These are phyloP conservation scores for Lichtheimia hyalospora DNA, from an alignment of 371 early-diverging fungal species.

Conservation along the genomic window DNA sequence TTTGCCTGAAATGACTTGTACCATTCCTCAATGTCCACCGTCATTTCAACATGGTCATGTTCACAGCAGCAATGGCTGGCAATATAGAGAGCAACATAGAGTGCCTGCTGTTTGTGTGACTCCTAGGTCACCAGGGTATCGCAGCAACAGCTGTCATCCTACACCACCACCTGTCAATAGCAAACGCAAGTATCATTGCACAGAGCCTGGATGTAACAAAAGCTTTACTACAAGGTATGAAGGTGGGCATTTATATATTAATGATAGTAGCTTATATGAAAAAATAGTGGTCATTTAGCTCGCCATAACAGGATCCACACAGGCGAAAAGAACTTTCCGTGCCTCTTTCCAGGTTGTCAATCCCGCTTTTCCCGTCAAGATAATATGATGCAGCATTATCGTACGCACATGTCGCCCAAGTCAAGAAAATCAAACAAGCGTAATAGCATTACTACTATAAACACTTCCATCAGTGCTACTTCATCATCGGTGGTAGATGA, in stretches of 20 bases:
- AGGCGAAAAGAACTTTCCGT: conserved; percentile 87
- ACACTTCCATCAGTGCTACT: not conserved
- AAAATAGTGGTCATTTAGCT: conserved; percentile 83
- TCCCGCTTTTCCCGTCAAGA: conserved; percentile 86
- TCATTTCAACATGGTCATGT: too few relatives aligned
- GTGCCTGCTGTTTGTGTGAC: not conserved
- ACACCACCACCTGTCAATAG: not conserved
- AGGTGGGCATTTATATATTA: conserved; percentile 9
- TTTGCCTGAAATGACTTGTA: too few relatives aligned
- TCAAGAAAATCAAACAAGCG: conserved; percentile 33
- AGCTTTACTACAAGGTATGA: conserved; percentile 47
- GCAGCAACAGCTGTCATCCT: not conserved
- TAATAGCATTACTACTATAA: not conserved
- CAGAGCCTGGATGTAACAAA: conserved; percentile 44
- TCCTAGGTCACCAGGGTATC: not conserved
- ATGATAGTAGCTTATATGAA: too few relatives aligned
- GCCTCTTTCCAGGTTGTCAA: conserved; percentile 73
- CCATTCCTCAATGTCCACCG: too few relatives aligned
- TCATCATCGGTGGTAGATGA: conserved; percentile 19
- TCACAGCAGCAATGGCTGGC: not conserved
- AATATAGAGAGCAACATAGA: not conserved
- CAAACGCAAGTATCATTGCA: conserved; percentile 43
- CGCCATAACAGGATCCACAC: conserved; percentile 90
- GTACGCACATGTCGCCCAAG: conserved; percentile 75
- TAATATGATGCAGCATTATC: conserved; percentile 89